Evolutionary conservation across 1,284 basidiomycete genomes (phyloP).

Genomic region (Jaminaea rosea): DNA sequence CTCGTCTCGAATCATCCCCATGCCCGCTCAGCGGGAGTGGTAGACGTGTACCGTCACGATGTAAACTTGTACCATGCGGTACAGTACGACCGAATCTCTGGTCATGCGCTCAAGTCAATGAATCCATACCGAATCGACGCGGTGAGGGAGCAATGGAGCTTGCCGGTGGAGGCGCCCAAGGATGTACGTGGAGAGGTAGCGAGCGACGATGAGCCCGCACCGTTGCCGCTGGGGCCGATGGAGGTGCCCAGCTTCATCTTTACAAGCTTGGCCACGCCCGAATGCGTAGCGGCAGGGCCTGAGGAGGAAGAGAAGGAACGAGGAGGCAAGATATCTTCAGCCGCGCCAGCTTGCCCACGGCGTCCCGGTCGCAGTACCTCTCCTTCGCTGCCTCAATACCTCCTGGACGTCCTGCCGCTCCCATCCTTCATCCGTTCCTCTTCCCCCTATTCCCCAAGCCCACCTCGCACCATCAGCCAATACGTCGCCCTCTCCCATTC

Average conservation of each 20-base stretch:
- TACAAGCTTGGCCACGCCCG: not conserved
- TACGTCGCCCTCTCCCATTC: not conserved
- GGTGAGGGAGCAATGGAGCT: not conserved
- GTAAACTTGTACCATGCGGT: too few species aligned
- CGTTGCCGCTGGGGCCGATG: too few species aligned
- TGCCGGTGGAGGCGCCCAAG: not conserved
- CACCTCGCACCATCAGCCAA: not conserved
- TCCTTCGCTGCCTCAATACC: not conserved
- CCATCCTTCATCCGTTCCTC: too few species aligned
- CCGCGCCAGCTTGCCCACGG: too few species aligned
- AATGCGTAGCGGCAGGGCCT: too few species aligned
- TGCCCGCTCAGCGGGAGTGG: not conserved
- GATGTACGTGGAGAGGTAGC: not conserved
- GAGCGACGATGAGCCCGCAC: not conserved
- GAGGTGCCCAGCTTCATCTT: constrained; percentile 2
- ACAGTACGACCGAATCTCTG: not conserved
- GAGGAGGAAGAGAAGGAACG: too few species aligned
- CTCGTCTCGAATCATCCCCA: not conserved
- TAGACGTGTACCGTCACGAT: not conserved
- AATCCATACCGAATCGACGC: not conserved
- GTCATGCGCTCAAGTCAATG: not conserved
- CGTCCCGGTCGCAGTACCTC: too few species aligned
- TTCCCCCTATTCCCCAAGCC: not conserved
- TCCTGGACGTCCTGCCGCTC: not conserved
- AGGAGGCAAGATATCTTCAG: too few species aligned